phyloP scores from a whole-genome alignment of 352 stramenopile species.

The Phytophthora agathidicida region DNA sequence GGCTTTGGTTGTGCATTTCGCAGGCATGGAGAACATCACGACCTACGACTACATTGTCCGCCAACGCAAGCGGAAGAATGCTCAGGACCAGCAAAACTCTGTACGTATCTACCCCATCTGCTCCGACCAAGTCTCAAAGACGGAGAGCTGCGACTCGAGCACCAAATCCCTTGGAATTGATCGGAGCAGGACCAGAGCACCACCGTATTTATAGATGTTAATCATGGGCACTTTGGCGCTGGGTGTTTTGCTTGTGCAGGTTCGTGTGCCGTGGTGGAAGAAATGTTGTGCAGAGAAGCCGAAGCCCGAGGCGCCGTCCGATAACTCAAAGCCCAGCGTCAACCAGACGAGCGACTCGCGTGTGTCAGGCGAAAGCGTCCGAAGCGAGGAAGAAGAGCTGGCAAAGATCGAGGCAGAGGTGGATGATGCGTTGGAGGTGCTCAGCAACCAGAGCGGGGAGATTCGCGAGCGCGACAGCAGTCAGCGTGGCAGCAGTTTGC shows the following conservation, averaged over 20 bases:
- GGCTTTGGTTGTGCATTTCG: neutral
- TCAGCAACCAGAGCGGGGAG: conserved; percentile 74
- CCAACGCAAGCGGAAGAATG: conserved; percentile 78
- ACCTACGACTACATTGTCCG: conserved; percentile 91
- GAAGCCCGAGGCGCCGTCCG: conserved; percentile 1
- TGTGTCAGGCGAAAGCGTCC: conserved; percentile 53
- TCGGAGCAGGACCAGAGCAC: conserved; percentile 18
- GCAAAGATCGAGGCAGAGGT: conserved; percentile 79
- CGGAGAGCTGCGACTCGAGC: conserved; percentile 22
- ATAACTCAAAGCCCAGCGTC: conserved; percentile 46
- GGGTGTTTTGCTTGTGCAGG: conserved; percentile 17
- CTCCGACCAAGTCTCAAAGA: conserved; percentile 14
- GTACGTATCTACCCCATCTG: conserved; percentile 78
- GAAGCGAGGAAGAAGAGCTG: conserved; percentile 69
- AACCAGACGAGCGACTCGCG: conserved; percentile 66
- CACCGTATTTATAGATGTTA: conserved; percentile 31
- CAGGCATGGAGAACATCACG: conserved; percentile 82
- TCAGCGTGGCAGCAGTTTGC: conserved; percentile 35
- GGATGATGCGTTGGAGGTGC: conserved; percentile 79
- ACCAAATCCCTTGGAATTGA: conserved; percentile 7
- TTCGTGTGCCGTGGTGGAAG: conserved; percentile 44
- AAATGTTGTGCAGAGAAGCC: conserved; percentile 26
- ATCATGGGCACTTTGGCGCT: conserved; percentile 5
- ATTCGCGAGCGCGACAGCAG: conserved; percentile 51
- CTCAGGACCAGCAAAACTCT: conserved; percentile 57